Conservation (phyloP, 306 rosid species). For the Acacia crassicarpa region DNA sequence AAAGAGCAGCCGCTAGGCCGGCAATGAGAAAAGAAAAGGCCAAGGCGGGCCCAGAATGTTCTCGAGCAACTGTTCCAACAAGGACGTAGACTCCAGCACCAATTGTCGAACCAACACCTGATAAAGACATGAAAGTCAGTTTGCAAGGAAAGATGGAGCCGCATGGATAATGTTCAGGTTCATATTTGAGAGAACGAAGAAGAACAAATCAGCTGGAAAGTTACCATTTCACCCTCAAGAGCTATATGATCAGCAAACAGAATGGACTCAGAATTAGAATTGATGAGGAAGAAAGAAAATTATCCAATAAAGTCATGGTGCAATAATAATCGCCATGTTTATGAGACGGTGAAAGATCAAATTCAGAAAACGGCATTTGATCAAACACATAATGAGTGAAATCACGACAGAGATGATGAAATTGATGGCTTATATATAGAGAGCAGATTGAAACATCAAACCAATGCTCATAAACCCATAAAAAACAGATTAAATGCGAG, state of each 20-base stretch:
- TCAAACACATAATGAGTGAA: neutral
- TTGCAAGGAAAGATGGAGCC: neutral
- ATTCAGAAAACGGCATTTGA: neutral
- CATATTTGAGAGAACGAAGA: neutral
- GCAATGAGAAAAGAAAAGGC: conserved; percentile 82
- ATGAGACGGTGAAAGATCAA: neutral
- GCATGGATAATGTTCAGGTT: neutral
- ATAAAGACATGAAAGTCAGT: conserved; percentile 5
- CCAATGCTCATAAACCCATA: neutral
- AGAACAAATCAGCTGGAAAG: neutral
- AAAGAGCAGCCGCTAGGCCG: conserved; percentile 90
- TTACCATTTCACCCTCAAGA: neutral
- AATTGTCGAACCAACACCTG: conserved; percentile 92
- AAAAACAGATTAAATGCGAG: neutral
- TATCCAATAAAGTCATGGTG: neutral
- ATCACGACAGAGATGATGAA: neutral
- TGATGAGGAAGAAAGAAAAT: neutral
- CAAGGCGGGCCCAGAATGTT: conserved; percentile 88
- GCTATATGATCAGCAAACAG: neutral
- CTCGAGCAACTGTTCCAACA: conserved; percentile 94
- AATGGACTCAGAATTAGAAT: neutral
- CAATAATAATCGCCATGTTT: neutral
- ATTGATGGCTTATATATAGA: neutral
- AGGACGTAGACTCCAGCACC: conserved; percentile 98
- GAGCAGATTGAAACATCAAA: neutral